Base-by-base conservation (phyloP, 805 yeast genomes). In the Metschnikowia borealis region DNA sequence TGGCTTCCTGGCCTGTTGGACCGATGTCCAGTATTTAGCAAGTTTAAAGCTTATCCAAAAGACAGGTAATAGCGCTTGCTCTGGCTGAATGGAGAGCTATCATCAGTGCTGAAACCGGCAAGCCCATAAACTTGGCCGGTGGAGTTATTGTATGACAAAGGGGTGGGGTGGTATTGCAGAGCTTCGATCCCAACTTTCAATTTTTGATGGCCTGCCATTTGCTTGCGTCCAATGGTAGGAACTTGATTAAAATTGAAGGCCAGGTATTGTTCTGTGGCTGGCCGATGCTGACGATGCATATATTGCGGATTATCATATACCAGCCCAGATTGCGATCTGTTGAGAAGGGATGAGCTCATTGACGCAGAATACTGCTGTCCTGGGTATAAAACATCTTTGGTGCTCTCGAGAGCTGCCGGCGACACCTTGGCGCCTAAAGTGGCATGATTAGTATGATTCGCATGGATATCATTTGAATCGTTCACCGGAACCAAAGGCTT, bases 351-450 rank as follows among this genome's bases (percentile, higher is more conserved):
- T 33, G 45, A n/a, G 38, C 34, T 29, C 34, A 29, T 39, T 15
- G 43, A 29, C 43, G 26, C 45, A 21, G n/a, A 42, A 33, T 23
- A 42, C 18, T 42, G 45, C 38, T 42, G 45, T 11, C 45, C 38
- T 32, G 51, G 45, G 36, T 44, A 50, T 50, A 50, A 44, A 46
- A 46, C 48, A 46, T 42, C 44, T 14, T 49, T 31, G 38, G 39
- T 26, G 44, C 44, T 34, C 41, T 38, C 31, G n/a, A 21, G 21
- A 10, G 51, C 29, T 14, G 38, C 29, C 35, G 44, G 45, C 45
- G 40, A 11, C 18, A 21, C 20, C 11, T 32, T 42, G 18, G 38
- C 45, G 45, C 45, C 20, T n/a, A 33, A 21, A 21, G 38, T 21
- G 33, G 15, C 34, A 29, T 26, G 34, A 42, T 32, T 42, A 34